Evolutionary conservation across 176 grass and related monocot species (phyloP).

Genomic region (Tuctoria greenei): DNA sequence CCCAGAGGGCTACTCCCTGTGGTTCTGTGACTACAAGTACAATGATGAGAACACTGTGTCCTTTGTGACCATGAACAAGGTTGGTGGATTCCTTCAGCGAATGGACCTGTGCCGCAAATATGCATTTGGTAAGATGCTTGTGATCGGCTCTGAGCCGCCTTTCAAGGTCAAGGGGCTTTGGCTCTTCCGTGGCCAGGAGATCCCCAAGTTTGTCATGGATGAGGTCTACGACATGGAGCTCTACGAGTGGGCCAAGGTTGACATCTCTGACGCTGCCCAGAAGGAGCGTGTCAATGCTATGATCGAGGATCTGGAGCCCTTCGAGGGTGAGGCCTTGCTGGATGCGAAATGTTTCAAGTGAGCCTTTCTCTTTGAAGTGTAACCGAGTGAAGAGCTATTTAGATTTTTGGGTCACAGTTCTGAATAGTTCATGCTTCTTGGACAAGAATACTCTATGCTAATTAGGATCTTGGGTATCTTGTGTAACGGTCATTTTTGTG

Average conservation of each 20-base stretch:
- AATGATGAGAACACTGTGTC: constrained; percentile 81
- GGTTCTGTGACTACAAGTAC: constrained; percentile 94
- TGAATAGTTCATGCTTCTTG: constrained; percentile 1
- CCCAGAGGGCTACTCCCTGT: constrained; percentile 73
- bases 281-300: constrained; percentile 77
- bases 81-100: constrained; percentile 75
- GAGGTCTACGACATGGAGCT: constrained; percentile 89
- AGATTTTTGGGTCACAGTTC: not conserved
- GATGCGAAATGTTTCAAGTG: constrained; percentile 94
- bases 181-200: constrained; percentile 71
- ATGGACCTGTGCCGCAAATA: constrained; percentile 85
- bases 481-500: not conserved
- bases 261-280: constrained; percentile 64
- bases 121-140: constrained; percentile 86
- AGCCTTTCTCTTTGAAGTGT: not conserved
- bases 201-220: constrained; percentile 78
- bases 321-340: constrained; percentile 64
- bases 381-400: not conserved
- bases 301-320: constrained; percentile 90
- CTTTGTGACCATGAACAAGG: constrained; percentile 78
- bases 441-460: too few relatives aligned
- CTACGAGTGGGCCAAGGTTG: constrained; percentile 81
- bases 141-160: constrained; percentile 61
- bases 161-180: constrained; percentile 86
- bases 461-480: too few relatives aligned